Base-by-base conservation (phyloP, 805 yeast species). In the Cyberlindnera xylosilytica region DNA sequence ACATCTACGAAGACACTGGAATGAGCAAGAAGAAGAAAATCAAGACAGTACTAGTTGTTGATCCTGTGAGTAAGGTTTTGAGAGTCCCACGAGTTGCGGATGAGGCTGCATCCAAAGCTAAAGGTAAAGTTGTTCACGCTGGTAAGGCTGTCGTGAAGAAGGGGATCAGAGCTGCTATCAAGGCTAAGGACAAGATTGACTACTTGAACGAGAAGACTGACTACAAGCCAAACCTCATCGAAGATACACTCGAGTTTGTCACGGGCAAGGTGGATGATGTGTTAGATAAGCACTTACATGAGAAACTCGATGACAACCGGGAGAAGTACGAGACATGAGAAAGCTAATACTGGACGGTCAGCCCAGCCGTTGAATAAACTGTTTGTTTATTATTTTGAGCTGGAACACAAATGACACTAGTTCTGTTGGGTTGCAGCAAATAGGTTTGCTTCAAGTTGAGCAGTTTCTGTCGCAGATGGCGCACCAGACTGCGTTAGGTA, bases 381-480 rank as follows among this genome's bases (percentile, higher is more conserved):
- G n/a, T n/a, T n/a, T n/a, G n/a, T n/a, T n/a, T n/a, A n/a, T n/a
- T n/a, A n/a, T n/a, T n/a, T n/a, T n/a, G n/a, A n/a, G n/a, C n/a
- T n/a, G n/a, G n/a, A n/a, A n/a, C 27, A 20, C 6, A 26, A 26
- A 5, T n/a, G 6, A 10, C 12, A 34, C 15, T 15, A 17, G 20
- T 34, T 20, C 7, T 23, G 23, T 13, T 33, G 36, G 9, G 19
- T 29, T 6, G 32, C 32, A 7, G 57, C 60, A 36, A 56, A 56
- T 17, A 56, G 26, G 31, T 56, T 56, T 15, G 53, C 53, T 31
- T 54, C 56, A 10, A 52, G 35, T 20, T 56, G 57, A 19, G 47
- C 46, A 3, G 49, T 44, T 24, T 42, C 52, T n/a, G n/a, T n/a
- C 16, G 38, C 47, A 23, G 49, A 49, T 16, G 39, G 47, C 20